These are phyloP conservation scores for rapeseed (Brassica napus) DNA, from an alignment of 345 rosid species.

Conservation along the genomic window Da-Ae NC_063452.1:64098501-64099000, in stretches of 20 bases:
- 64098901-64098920: slow-evolving; percentile 56
- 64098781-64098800: not conserved
- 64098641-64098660: slow-evolving; percentile 99
- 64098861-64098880: slow-evolving; percentile 86
- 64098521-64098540: slow-evolving; percentile 1
- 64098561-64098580: slow-evolving; percentile 2
- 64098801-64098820: slow-evolving; percentile 31
- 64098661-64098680: slow-evolving; percentile 83
- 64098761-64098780: not conserved
- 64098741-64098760: too few relatives aligned
- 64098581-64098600: not conserved
- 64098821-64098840: slow-evolving; percentile 41
- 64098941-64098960: not conserved
- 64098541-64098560: slow-evolving; percentile 3
- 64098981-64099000: slow-evolving; percentile 73
- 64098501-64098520: slow-evolving; percentile 27
- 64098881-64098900: slow-evolving; percentile 85
- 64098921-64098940: not conserved
- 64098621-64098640: slow-evolving; percentile 27
- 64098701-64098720: slow-evolving; percentile 83
- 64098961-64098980: slow-evolving; percentile 65
- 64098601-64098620: not conserved
- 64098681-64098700: slow-evolving; percentile 79
- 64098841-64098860: slow-evolving; percentile 99
- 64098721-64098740: not conserved